Conservation (phyloP, 2,329 filamentous ascomycete species). For the Penicillium palitans region DNA sequence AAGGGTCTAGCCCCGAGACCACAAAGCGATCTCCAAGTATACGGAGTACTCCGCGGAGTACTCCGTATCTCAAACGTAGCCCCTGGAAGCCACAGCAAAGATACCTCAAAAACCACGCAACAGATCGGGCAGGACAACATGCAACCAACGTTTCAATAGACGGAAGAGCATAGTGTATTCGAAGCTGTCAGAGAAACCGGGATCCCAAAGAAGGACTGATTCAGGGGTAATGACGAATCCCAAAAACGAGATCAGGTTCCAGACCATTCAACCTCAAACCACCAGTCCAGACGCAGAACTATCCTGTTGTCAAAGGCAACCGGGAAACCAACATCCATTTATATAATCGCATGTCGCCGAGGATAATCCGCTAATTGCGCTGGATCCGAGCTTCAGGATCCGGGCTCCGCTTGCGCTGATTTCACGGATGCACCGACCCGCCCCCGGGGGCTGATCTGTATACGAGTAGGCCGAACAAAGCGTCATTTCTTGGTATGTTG, state of each 20-base stretch:
- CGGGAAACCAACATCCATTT: conserved; percentile 8
- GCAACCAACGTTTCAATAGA: conserved; percentile 1
- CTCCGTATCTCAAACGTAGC: not conserved
- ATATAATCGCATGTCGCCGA: conserved; percentile 3
- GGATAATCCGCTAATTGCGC: conserved; percentile 5
- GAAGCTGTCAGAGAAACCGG: conserved; percentile 8
- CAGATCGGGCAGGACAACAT: not conserved
- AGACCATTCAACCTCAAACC: not conserved
- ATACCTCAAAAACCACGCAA: not conserved
- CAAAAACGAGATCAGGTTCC: conserved; percentile 9
- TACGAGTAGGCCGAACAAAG: not conserved
- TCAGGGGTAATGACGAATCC: conserved; percentile 15
- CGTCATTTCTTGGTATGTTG: not conserved
- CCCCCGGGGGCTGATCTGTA: not conserved
- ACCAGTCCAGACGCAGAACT: not conserved
- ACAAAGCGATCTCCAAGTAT: not conserved
- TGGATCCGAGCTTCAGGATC: conserved; percentile 7
- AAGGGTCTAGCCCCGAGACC: not conserved
- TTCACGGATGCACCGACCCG: not conserved
- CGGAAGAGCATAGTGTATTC: not conserved
- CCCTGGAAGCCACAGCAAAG: conserved; percentile 4
- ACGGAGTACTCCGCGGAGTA: not conserved
- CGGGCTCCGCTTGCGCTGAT: conserved; percentile 3
- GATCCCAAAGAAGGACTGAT: conserved; percentile 1
- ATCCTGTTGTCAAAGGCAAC: conserved; percentile 16